phyloP scores from a whole-genome alignment of 2,329 filamentous ascomycete species.

The Dothidotthia symphoricarpi region DNA sequence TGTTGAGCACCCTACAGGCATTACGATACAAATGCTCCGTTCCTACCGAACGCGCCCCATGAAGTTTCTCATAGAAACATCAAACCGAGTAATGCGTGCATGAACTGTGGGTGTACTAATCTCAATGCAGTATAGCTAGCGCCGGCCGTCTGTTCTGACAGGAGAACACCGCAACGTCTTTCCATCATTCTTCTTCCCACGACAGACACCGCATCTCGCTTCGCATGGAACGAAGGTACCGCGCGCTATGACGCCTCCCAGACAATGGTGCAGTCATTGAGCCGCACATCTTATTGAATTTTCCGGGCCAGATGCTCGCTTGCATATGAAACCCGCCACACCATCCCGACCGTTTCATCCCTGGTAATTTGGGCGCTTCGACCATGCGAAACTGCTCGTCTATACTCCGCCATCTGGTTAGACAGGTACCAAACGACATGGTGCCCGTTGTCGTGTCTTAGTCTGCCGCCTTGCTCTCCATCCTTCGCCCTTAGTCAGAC shows the following conservation, averaged over 20 bases:
- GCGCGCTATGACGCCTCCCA: conserved; percentile 5
- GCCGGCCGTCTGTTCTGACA: conserved; percentile 4
- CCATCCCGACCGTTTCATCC: conserved; percentile 35
- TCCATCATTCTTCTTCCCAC: conserved; percentile 3
- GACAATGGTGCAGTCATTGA: conserved; percentile 3
- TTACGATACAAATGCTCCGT: background rate
- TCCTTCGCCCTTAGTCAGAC: conserved; percentile 14
- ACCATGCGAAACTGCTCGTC: conserved; percentile 21
- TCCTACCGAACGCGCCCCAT: conserved; percentile 1
- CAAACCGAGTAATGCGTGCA: too few species aligned
- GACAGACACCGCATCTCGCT: background rate
- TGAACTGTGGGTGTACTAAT: conserved; percentile 1
- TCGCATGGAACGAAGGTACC: conserved; percentile 1
- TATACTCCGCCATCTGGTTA: conserved; percentile 15
- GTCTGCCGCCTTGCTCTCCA: conserved; percentile 17
- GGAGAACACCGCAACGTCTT: conserved; percentile 3
- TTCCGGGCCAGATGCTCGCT: conserved; percentile 17
- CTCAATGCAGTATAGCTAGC: background rate
- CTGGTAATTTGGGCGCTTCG: conserved; percentile 31
- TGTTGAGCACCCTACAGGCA: background rate
- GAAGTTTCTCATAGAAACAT: background rate
- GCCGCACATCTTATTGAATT: conserved; percentile 1
- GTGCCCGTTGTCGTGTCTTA: conserved; percentile 24
- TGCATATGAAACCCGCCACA: conserved; percentile 35
- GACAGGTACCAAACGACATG: conserved; percentile 16